A percentile compares a stretch with the other conserved stretches of the same genome.
These are phyloP conservation scores for Ophiostoma himal-ulmi DNA, from an alignment of 2,329 filamentous ascomycete species.

Conservation along the genomic window DNA sequence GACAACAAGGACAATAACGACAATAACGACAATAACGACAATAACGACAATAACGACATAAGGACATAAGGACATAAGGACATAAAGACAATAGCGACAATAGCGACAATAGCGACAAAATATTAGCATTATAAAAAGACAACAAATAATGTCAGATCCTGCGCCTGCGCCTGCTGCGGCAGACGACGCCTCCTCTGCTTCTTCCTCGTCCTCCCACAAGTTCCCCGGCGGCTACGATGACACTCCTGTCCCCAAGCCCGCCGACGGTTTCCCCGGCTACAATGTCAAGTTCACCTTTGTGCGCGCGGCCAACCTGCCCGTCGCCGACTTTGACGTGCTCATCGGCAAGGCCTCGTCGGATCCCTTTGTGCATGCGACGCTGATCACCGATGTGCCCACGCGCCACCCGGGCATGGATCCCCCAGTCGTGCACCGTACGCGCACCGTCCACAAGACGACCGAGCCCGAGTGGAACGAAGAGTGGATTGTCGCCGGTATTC, in stretches of 20 bases:
- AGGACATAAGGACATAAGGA: no score
- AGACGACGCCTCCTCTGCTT: background rate
- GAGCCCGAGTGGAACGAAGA: conserved; percentile 77
- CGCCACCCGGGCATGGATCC: conserved; percentile 79
- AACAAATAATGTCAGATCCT: background rate
- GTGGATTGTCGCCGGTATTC: conserved; percentile 86
- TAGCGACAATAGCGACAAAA: background rate
- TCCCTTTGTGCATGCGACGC: conserved; percentile 72
- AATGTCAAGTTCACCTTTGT: conserved; percentile 82
- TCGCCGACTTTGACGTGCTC: conserved; percentile 52
- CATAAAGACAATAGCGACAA: no score
- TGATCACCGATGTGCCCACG: conserved; percentile 63
- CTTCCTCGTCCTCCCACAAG: conserved; percentile 3
- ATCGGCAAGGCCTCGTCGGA: conserved; percentile 72
- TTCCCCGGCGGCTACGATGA: conserved; percentile 27
- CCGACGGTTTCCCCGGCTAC: conserved; percentile 61
- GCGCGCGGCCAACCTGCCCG: conserved; percentile 71
- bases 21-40: no score
- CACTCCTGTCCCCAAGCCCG: conserved; percentile 63
- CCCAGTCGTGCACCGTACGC: conserved; percentile 65
- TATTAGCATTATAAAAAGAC: background rate
- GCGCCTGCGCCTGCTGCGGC: background rate
- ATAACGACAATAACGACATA: background rate
- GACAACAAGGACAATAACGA: background rate
- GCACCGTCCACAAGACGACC: conserved; percentile 64